Conservation (phyloP, 2,329 filamentous ascomycete genomes). For the Penicillium sp. region DNA sequence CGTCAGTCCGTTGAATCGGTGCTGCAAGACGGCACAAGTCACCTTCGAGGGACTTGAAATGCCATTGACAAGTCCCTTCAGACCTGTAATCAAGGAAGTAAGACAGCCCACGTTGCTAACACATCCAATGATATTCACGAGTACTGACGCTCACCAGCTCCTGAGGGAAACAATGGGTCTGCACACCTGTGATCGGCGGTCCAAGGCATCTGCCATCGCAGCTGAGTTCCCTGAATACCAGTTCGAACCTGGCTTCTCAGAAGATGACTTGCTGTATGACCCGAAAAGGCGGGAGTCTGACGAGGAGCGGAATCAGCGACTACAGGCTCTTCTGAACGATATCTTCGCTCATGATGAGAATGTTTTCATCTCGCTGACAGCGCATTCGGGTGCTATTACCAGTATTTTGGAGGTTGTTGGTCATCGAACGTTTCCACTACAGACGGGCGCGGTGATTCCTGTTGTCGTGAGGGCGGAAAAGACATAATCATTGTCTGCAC, state of each 20-base stretch:
- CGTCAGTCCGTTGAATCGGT: slow-evolving; percentile 54
- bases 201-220: slow-evolving; percentile 46
- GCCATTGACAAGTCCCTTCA: slow-evolving; percentile 45
- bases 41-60: slow-evolving; percentile 49
- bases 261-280: slow-evolving; percentile 52
- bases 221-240: slow-evolving; percentile 47
- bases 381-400: slow-evolving; percentile 56
- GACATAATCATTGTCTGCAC: not conserved
- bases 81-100: slow-evolving; percentile 55
- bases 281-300: slow-evolving; percentile 47
- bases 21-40: slow-evolving; percentile 52
- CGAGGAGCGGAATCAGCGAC: slow-evolving; percentile 45
- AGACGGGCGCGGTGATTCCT: slow-evolving; percentile 50
- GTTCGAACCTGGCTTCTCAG: slow-evolving; percentile 51
- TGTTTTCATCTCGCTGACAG: slow-evolving; percentile 51
- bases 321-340: slow-evolving; percentile 48
- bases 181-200: slow-evolving; percentile 58
- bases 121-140: not conserved
- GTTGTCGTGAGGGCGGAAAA: slow-evolving; percentile 43
- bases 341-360: slow-evolving; percentile 48
- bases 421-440: slow-evolving; percentile 45
- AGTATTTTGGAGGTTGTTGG: slow-evolving; percentile 47
- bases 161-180: slow-evolving; percentile 56
- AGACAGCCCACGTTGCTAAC: not conserved
- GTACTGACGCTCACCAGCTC: slow-evolving; percentile 26